These are phyloP conservation scores for Aphanomyces cochlioides DNA, from an alignment of 352 stramenopile genomes.

Conservation along the genomic window DNA sequence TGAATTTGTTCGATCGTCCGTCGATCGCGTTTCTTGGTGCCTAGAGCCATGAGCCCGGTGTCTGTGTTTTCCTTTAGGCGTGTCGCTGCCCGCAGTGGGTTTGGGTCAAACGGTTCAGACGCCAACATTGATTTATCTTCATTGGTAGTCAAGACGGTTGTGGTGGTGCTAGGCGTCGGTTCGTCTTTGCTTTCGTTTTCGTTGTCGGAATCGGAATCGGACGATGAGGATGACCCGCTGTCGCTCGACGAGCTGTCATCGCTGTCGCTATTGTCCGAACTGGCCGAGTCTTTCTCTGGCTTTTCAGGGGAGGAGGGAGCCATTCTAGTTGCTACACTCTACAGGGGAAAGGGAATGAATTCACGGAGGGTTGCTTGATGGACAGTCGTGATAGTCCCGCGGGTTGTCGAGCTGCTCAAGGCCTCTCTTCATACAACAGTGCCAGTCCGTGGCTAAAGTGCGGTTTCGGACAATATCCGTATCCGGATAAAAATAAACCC, in stretches of 20 bases:
- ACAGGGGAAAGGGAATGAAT: not conserved
- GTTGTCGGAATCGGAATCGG: slow-evolving; percentile 72
- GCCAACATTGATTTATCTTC: not conserved
- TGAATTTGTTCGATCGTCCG: slow-evolving; percentile 88
- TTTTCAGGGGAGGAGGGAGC: not conserved
- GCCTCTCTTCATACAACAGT: too few relatives aligned
- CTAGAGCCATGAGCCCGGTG: slow-evolving; percentile 64
- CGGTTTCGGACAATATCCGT: too few relatives aligned
- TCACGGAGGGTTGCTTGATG: not conserved
- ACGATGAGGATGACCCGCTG: slow-evolving; percentile 65
- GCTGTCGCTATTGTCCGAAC: slow-evolving; percentile 25
- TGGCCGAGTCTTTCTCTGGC: slow-evolving; percentile 20
- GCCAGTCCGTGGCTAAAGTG: too few relatives aligned
- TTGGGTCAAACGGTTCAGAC: slow-evolving; percentile 12
- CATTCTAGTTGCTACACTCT: not conserved
- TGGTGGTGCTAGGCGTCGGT: slow-evolving; percentile 2
- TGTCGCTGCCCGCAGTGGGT: slow-evolving; percentile 51
- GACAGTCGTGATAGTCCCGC: not conserved
- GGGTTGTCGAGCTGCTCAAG: too few relatives aligned
- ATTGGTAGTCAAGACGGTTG: not conserved
- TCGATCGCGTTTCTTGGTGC: slow-evolving; percentile 79
- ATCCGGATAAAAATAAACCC: too few relatives aligned
- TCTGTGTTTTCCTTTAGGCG: slow-evolving; percentile 59
- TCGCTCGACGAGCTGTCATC: slow-evolving; percentile 65
- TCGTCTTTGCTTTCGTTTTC: slow-evolving; percentile 32